Conservation (phyloP, 805 yeast genomes). For the Starmerella apicola region DNA sequence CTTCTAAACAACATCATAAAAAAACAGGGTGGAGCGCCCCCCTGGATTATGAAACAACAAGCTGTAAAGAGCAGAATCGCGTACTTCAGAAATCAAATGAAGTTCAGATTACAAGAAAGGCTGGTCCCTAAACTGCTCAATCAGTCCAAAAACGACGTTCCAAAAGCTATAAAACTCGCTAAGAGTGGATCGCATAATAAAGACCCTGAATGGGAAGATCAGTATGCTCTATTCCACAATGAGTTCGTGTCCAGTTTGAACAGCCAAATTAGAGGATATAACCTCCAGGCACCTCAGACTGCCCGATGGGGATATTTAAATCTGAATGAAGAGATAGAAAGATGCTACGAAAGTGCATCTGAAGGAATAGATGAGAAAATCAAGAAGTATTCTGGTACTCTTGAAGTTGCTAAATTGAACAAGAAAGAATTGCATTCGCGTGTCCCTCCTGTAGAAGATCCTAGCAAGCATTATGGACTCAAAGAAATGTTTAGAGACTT, state of each 20-base stretch:
- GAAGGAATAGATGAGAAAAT: constrained; percentile 15
- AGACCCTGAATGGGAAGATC: constrained; percentile 30
- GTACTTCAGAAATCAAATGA: constrained; percentile 33
- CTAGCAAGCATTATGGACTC: constrained; percentile 25
- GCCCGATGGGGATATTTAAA: constrained; percentile 45
- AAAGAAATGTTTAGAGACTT: constrained; percentile 21
- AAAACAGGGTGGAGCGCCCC: constrained; percentile 70
- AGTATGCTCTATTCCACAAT: constrained; percentile 26
- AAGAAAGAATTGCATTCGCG: constrained; percentile 11
- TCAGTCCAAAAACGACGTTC: constrained; percentile 3
- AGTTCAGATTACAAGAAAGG: constrained; percentile 23
- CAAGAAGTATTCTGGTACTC: constrained; percentile 8
- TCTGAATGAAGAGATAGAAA: constrained; percentile 34
- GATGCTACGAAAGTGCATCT: constrained; percentile 30
- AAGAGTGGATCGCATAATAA: background rate
- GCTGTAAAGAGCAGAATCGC: constrained; percentile 39
- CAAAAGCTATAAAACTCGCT: constrained; percentile 1
- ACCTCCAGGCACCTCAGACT: constrained; percentile 49
- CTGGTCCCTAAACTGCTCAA: constrained; percentile 19
- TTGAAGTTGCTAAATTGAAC: constrained; percentile 10
- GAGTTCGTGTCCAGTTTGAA: constrained; percentile 34
- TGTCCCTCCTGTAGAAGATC: constrained; percentile 20
- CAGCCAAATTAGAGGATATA: constrained; percentile 43
- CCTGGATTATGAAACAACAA: constrained; percentile 77
- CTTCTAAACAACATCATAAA: constrained; percentile 62